A percentile compares a stretch with the other conserved stretches of the same genome.
These are phyloP conservation scores for Chamaenerion angustifolium DNA, from an alignment of 345 rosid species.

Conservation along the genomic window DNA sequence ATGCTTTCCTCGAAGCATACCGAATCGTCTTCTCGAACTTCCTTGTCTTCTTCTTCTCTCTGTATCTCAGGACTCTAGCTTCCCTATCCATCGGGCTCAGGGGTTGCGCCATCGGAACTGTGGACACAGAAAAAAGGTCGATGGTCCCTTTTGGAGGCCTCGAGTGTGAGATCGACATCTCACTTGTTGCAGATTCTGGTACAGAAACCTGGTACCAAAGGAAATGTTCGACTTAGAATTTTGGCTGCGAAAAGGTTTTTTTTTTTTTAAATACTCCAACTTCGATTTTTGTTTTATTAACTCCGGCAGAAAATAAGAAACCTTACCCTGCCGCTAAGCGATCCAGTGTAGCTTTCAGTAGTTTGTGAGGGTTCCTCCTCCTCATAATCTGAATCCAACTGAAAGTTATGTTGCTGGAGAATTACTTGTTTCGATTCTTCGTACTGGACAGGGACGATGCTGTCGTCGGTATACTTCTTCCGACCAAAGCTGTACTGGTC, in stretches of 20 bases:
- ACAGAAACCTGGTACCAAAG: conserved; percentile 32
- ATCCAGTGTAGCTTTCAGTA: conserved; percentile 31
- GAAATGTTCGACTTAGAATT: not conserved
- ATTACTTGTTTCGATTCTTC: conserved; percentile 24
- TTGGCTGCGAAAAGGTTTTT: too few relatives aligned
- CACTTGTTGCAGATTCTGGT: conserved; percentile 57
- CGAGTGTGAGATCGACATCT: conserved; percentile 37
- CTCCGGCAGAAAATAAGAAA: not conserved
- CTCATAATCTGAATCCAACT: conserved; percentile 34
- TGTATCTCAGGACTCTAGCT: conserved; percentile 84
- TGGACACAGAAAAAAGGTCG: conserved; percentile 39
- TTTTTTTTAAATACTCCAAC: too few relatives aligned
- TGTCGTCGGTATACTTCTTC: conserved; percentile 42
- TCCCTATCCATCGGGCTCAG: conserved; percentile 76
- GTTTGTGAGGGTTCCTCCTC: conserved; percentile 18
- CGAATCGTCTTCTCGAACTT: conserved; percentile 91
- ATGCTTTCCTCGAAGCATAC: conserved; percentile 95
- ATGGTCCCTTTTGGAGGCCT: conserved; percentile 40
- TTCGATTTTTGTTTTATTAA: too few relatives aligned
- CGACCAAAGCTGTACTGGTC: conserved; percentile 23
- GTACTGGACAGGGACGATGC: conserved; percentile 60
- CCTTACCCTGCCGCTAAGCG: conserved; percentile 43
- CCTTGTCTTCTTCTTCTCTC: conserved; percentile 83
- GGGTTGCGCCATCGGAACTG: conserved; percentile 42
- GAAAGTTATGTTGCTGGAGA: conserved; percentile 23